Evolutionary conservation across 2,329 filamentous ascomycete species (phyloP), one percentile per base, ranked within the genome.

Genomic region (Cordyceps militaris): DNA sequence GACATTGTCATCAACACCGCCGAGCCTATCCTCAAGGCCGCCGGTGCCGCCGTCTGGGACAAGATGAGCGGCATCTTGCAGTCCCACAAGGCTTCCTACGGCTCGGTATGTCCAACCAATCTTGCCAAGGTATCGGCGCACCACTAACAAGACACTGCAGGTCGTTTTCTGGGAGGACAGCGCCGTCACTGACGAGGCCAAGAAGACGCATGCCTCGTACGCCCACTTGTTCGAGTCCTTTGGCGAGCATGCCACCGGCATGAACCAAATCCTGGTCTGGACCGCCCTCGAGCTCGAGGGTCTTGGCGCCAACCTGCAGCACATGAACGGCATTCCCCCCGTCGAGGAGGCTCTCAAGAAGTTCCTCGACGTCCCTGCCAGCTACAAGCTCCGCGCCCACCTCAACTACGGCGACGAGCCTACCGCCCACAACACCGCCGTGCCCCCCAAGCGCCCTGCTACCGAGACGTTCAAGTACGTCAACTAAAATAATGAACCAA

Each of bases 151-250:
- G 61, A 70, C 67, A 63, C 67, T 74, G 89, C 91, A 64, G 92
- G 87, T 93, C 66, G 83, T 97, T 66, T 96, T 95, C 83, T 96
- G 89, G 78, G 86, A 90, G 74, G 89, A 95, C 76, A 80, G 84
- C 63, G 75, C 80, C 56, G 79, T 82, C 64, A 80, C 93, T 71
- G 74, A 86, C 64, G 74, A 70, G 58, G 79, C 90, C 66, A 83
- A 91, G 75, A 77, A 81, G 63, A 83, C 86, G 63, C 90, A 87
- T 74, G 74, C 89, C 57, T 60, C 81, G 58, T 96, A 90, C 78
- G 86, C 87, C 63, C 88, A 93, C 70, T 84, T 86, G 65, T 96
- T 96, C 80, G 84, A 85, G 61, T 69, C 70, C 65, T 96, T 89
- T 89, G 84, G 85, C 58, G 76, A 81, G 62, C 90, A 96, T 75